Evolutionary conservation across 352 stramenopile genomes (phyloP), one percentile per base, ranked within the genome.

Genomic region (Chrysophaeum taylorii): DNA sequence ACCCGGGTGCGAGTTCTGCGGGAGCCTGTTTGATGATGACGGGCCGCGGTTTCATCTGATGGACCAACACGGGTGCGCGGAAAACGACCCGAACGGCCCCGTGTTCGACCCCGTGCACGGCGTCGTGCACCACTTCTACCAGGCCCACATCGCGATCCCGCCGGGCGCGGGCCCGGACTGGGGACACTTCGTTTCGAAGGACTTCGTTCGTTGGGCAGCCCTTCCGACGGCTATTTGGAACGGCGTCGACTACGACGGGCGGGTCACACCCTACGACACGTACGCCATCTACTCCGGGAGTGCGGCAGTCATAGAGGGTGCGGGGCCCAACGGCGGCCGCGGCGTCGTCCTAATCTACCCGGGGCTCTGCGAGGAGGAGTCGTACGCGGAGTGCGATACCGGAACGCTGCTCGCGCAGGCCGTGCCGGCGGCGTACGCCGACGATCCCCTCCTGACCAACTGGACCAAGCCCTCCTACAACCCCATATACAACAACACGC

Each of bases 51-150:
- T 29, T 31, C 50, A 62, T 21, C 4, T 62, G 4, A 37, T 62
- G 50, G 50, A 62, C 50, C 50, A 37, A 9, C 50, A 37, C 27
- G 50, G 50, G 27, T 62, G 50, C 50, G 50, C 25, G 9, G 50
- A 62, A 31, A 62, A 62, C 50, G 50, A 62, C 50, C 50, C 50
- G 2, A 62, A 62, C 50, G 50, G 50, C 25, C 50, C 50, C 50
- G 50, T 62, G 27, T 62, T 62, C 50, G 50, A 62, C 50, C 50
- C 50, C 2, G 50, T 62, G 27, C 50, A 62, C 50, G 50, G 50
- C 50, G 50, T 62, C 50, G 7, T 62, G 27, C 50, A 62, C 50
- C 50, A 62, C 50, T 62, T 62, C 23, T 35, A 38, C 50, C 50
- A 62, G 50, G 25, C 5, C 25, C 50, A 62, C 25, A 7, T 62